phyloP scores from a whole-genome alignment of 2,329 filamentous ascomycete genomes.

The Colletotrichum coccodes region DNA sequence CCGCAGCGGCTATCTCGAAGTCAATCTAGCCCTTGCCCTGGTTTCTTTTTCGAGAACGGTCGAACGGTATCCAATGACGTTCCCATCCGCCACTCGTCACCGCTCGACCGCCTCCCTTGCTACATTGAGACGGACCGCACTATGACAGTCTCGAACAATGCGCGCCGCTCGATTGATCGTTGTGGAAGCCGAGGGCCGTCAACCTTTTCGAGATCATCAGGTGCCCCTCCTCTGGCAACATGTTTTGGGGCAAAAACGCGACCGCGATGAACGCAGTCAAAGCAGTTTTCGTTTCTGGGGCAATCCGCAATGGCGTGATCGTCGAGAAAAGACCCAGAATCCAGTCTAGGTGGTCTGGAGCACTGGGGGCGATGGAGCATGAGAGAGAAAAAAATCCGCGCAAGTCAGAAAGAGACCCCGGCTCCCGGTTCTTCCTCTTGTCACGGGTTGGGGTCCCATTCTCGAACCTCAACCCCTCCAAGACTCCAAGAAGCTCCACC shows the following conservation, averaged over 20 bases:
- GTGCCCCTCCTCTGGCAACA: conserved; percentile 6
- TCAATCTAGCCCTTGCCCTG: background rate
- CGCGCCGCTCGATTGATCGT: conserved; percentile 6
- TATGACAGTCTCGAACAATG: background rate
- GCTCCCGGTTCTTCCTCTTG: conserved; percentile 29
- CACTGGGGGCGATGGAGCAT: background rate
- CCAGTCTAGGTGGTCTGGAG: background rate
- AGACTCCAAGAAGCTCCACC: background rate
- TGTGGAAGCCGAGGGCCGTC: conserved; percentile 11
- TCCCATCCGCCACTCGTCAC: conserved; percentile 18
- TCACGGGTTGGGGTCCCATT: conserved; percentile 19
- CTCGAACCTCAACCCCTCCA: conserved; percentile 9
- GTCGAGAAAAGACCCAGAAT: conserved; percentile 4
- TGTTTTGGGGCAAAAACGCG: background rate
- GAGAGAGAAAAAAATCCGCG: conserved; percentile 9
- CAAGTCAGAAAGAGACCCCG: conserved; percentile 5
- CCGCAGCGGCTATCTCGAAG: background rate
- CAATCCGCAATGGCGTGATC: conserved; percentile 25
- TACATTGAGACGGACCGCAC: background rate
- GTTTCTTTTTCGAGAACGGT: background rate
- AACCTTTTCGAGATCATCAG: background rate
- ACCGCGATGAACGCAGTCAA: background rate
- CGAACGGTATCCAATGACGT: conserved; percentile 2
- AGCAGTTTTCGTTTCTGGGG: conserved; percentile 21
- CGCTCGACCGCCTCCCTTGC: conserved; percentile 12